Base-by-base conservation (phyloP, 2,329 filamentous ascomycete genomes). In the Aureobasidium mangrovei region DNA sequence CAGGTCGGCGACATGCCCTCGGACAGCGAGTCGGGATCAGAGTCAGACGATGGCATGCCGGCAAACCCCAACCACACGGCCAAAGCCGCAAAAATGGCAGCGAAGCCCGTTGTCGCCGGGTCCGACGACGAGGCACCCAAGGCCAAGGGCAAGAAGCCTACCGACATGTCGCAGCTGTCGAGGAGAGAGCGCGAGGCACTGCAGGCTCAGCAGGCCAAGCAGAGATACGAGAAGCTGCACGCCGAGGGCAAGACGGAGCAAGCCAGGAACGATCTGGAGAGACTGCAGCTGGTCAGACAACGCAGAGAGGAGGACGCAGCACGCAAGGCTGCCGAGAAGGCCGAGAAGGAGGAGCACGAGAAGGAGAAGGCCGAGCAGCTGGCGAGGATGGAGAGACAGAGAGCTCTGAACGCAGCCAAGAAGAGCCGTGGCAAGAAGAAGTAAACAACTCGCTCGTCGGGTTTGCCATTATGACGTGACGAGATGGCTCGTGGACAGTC, bases 221-320 rank as follows among this genome's bases (percentile, higher is more conserved):
- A 95, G 76, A 80, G 84, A 61, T 96, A 95, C 67, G 81, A 89
- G 76, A 95, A 94, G 73, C 71, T 96, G 63, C 91, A 96, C 65
- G 88, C 90, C 55, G 86, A 90, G 66, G 91, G 91, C 65, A 97
- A 97, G 82, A 97, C 93, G 42, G 93, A 98, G 58, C 88, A 96
- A 77, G 91, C 91, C 45, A 86, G 88, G 69, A 85, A 88, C 4
- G 93, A 98, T 71, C 67, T 97, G 62, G 91, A 89, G 56, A 81
- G 93, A 54, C 73, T 98, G 65, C 83, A 77, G 69, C 68, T 91
- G 57, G 89, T 98, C 61, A 82, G 84, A 45, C 88, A 95, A 77
- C 86, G 89, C 74, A 82, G 93, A 59, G 91, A 88, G 64, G 84
- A 85, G 24, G 91, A 95, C 65, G 82, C 88, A 52, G 86, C 84